Percentiles rank a stretch among this genome's conserved stretches.
Conservation (phyloP, 352 stramenopile species). For the Phytophthora niederhauseri region DNA sequence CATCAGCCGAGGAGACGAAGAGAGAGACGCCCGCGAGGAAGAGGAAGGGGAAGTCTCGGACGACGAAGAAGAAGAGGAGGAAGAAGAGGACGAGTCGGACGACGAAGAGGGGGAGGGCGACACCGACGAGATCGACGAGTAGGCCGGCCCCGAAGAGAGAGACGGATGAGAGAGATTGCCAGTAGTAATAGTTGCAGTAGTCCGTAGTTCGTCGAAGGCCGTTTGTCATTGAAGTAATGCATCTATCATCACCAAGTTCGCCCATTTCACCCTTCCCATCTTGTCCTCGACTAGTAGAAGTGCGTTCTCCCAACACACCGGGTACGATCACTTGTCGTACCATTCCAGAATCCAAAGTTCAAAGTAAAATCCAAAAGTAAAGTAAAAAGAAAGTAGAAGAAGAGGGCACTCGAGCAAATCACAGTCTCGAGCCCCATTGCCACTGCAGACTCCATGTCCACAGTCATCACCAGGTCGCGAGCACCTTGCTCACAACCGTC, state of each 20-base stretch:
- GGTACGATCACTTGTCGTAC: neutral
- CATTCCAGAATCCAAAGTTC: neutral
- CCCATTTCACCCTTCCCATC: neutral
- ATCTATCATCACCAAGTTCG: no score
- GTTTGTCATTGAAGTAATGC: no score
- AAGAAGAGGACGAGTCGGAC: neutral
- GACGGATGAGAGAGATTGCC: neutral
- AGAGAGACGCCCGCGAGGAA: neutral
- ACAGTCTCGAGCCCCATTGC: no score
- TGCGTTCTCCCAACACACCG: neutral
- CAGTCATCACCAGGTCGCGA: no score
- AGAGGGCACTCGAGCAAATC: neutral
- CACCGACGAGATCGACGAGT: neutral
- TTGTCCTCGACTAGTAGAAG: neutral
- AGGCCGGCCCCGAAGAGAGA: no score
- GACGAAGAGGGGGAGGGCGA: neutral
- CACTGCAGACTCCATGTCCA: neutral
- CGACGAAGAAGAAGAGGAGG: neutral
- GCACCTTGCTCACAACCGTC: no score
- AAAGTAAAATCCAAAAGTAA: neutral
- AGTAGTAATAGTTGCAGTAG: neutral
- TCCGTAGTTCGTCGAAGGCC: neutral
- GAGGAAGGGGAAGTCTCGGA: neutral
- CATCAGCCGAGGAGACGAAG: neutral
- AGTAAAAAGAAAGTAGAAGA: neutral